Percentiles rank a stretch among this genome's conserved stretches.
Evolutionary conservation across 2,329 filamentous ascomycete genomes (phyloP).

Genomic region (Fusarium xyrophilum): DNA sequence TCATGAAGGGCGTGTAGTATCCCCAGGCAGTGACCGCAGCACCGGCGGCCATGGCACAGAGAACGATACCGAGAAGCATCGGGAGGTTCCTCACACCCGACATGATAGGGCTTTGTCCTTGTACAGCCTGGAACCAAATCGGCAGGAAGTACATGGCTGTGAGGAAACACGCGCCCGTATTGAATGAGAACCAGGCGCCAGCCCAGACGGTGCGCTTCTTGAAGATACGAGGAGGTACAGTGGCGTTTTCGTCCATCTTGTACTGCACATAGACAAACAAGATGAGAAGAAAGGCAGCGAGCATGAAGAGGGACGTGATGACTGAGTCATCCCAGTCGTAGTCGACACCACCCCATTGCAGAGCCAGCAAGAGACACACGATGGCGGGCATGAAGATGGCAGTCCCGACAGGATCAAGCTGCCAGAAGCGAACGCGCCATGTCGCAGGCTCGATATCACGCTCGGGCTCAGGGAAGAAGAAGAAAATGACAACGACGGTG

Average conservation of each 20-base stretch:
- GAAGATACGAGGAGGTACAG: constrained; percentile 52
- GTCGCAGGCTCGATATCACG: constrained; percentile 37
- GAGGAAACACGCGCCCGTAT: constrained; percentile 48
- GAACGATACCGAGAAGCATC: constrained; percentile 48
- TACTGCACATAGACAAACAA: constrained; percentile 50
- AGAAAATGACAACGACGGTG: constrained; percentile 43
- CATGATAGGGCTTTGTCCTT: constrained; percentile 48
- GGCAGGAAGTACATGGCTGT: constrained; percentile 50
- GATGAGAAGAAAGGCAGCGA: constrained; percentile 44
- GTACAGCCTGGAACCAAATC: constrained; percentile 56
- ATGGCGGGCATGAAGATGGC: constrained; percentile 47
- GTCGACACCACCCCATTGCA: constrained; percentile 56
- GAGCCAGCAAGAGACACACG: constrained; percentile 56
- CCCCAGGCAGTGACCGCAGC: constrained; percentile 49
- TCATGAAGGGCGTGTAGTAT: constrained; percentile 55
- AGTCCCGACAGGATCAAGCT: constrained; percentile 45
- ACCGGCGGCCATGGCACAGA: constrained; percentile 47
- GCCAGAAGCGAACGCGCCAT: constrained; percentile 37
- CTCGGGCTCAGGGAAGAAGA: constrained; percentile 40
- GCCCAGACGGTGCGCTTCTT: constrained; percentile 50
- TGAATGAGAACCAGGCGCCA: constrained; percentile 47
- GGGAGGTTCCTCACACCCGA: constrained; percentile 53
- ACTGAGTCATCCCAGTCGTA: constrained; percentile 42
- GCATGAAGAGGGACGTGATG: constrained; percentile 43
- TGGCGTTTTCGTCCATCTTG: constrained; percentile 51